A percentile compares a stretch with the other conserved stretches of the same genome.
phyloP scores from a whole-genome alignment of 352 stramenopile species.

The Pythium brassicae region DNA sequence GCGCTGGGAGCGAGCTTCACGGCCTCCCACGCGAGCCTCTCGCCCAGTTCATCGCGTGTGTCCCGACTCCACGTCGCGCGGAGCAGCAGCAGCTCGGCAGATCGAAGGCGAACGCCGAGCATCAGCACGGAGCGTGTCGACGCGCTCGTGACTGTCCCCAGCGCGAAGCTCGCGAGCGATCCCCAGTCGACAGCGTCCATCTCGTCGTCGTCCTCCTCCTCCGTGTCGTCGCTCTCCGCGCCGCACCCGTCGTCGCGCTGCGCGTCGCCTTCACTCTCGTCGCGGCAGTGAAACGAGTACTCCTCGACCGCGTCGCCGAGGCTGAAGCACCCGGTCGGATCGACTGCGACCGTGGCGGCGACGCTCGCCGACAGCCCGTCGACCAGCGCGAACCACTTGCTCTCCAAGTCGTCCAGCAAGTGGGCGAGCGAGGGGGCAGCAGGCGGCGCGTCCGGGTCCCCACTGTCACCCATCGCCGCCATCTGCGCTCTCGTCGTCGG shows the following conservation, averaged over 20 bases:
- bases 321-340: slow-evolving; percentile 26
- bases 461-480: not conserved
- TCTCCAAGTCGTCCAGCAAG: slow-evolving; percentile 25
- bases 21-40: slow-evolving; percentile 19
- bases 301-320: slow-evolving; percentile 29
- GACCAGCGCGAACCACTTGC: slow-evolving; percentile 35
- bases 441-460: not conserved
- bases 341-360: slow-evolving; percentile 12
- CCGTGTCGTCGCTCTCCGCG: slow-evolving; percentile 3
- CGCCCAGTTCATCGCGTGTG: slow-evolving; percentile 4
- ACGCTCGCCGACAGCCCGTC: slow-evolving; percentile 23
- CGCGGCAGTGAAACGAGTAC: slow-evolving; percentile 32
- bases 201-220: slow-evolving; percentile 22
- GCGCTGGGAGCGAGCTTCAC: slow-evolving; percentile 8
- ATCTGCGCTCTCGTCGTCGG: not conserved
- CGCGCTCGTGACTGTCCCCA: slow-evolving; percentile 2
- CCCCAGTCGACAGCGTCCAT: slow-evolving; percentile 58
- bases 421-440: slow-evolving; percentile 6
- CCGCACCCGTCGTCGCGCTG: not conserved
- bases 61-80: slow-evolving; percentile 12
- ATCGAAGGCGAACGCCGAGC: slow-evolving; percentile 27
- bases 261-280: not conserved
- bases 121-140: slow-evolving; percentile 14
- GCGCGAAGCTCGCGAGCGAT: slow-evolving; percentile 23
- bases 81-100: slow-evolving; percentile 24